phyloP scores from a whole-genome alignment of 345 rosid species.

The Eucalyptus polybractea region DNA sequence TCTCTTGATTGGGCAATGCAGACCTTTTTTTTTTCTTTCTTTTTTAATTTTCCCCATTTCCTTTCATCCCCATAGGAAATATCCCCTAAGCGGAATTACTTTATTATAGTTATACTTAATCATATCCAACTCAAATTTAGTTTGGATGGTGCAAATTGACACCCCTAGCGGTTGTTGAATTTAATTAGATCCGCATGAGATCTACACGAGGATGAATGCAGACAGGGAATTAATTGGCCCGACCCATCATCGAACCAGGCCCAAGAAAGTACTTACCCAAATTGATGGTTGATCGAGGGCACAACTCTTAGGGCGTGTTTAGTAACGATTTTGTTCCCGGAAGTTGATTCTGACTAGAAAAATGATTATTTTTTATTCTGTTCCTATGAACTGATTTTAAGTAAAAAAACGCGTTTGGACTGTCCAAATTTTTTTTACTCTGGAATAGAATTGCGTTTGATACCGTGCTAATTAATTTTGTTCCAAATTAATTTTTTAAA shows the following conservation, averaged over 20 bases:
- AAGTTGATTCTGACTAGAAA: too few relatives aligned
- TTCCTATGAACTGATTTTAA: fast-evolving
- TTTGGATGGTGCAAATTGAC: neutral
- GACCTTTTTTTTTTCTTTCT: fast-evolving
- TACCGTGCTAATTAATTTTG: too few relatives aligned
- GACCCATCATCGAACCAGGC: neutral
- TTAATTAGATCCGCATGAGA: fast-evolving
- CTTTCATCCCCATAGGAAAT: too few relatives aligned
- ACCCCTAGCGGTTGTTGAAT: neutral
- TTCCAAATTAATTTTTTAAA: too few relatives aligned
- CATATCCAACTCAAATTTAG: neutral
- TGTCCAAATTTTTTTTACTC: too few relatives aligned
- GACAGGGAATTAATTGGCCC: neutral
- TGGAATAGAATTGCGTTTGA: too few relatives aligned
- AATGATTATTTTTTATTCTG: too few relatives aligned
- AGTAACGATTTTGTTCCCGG: fast-evolving
- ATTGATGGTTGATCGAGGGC: neutral
- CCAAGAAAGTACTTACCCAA: neutral
- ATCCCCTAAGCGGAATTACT: neutral
- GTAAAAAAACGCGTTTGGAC: too few relatives aligned
- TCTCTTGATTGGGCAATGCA: neutral
- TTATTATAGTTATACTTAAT: neutral
- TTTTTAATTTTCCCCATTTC: too few relatives aligned
- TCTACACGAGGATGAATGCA: neutral
- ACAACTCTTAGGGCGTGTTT: neutral